Evolutionary conservation across 1,139 yeast species (phyloP), one percentile per base, ranked within the genome.

Genomic region (Taiozyma sp.): DNA sequence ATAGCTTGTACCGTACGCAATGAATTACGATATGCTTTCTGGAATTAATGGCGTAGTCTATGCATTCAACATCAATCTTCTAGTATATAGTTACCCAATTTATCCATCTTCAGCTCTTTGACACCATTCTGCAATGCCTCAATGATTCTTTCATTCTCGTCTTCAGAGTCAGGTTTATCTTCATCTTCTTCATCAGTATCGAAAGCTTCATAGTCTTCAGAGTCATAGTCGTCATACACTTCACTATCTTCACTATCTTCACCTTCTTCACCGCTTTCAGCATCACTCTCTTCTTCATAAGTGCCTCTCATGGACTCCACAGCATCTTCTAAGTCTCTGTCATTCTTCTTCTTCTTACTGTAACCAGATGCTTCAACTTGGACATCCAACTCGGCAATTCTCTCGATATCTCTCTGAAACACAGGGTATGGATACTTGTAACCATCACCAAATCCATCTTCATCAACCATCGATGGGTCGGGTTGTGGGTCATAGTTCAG

Each of bases 341-440:
- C 80, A 50, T 71, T 73, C 8, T 80, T 78, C 62, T 78, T 80
- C 69, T 88, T 87, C 66, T 85, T 88, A 47, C 84, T 81, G 66
- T 80, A 89, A 1, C 99, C 99, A 1, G 97, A 88, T 0, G 99
- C 99, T 61, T 85, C 84, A 6, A 93, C 95, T 56, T 84, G 81
- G 16, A 83, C 77, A 70, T 93, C 99, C 58, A 93, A 74, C 52
- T 80, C 79, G 46, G 80, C 85, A 14, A 68, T 72, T 63, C 97
- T 79, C 53, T 72, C 58, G 4, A 93, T 83, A 64, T 93, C 97
- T 59, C 93, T 75, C 40, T 74, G 73, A 68, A 91, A 89, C 48
- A 76, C 79, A 1, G 99, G 99, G 62, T 84, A 88, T 24, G 90
- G 86, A 58, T 86, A 79, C 61, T 75, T 82, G 66, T 73, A 86